These are phyloP conservation scores for Blastocystis sp. DNA, from an alignment of 352 stramenopile genomes.

Conservation along the genomic window DNA sequence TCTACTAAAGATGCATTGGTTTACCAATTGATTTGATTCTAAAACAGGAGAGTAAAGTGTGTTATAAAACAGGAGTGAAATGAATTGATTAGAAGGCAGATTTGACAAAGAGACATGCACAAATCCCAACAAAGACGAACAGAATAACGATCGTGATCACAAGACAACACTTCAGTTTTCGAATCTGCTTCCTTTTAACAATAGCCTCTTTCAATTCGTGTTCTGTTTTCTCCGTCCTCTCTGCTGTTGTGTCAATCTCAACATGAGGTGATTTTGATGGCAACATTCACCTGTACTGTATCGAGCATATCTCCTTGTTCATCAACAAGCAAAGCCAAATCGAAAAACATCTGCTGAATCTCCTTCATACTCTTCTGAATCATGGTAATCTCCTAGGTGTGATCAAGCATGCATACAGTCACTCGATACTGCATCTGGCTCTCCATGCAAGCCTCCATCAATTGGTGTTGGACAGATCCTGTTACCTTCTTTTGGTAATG, in stretches of 20 bases:
- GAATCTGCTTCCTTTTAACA: slow-evolving; percentile 13
- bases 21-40: too few species aligned
- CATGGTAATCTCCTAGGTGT: not conserved
- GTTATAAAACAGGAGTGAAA: not conserved
- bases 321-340: slow-evolving; percentile 38
- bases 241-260: slow-evolving; percentile 28
- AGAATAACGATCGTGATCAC: not conserved
- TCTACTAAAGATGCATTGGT: too few species aligned
- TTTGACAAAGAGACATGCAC: slow-evolving; percentile 22
- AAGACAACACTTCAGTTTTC: slow-evolving; percentile 48
- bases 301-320: slow-evolving; percentile 39
- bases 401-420: not conserved
- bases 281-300: slow-evolving; percentile 34
- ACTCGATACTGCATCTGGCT: slow-evolving; percentile 54
- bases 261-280: not conserved
- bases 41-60: too few species aligned
- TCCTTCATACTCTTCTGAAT: slow-evolving; percentile 61
- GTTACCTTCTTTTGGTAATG: not conserved
- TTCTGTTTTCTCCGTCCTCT: slow-evolving; percentile 2
- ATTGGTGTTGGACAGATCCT: slow-evolving; percentile 4
- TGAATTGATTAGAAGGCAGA: not conserved
- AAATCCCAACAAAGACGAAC: slow-evolving; percentile 11
- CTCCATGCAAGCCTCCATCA: slow-evolving; percentile 33
- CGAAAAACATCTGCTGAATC: slow-evolving; percentile 59
- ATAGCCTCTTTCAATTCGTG: not conserved